Evolutionary conservation across 2,329 filamentous ascomycete genomes (phyloP).

Genomic region (Verticillium nubilum): DNA sequence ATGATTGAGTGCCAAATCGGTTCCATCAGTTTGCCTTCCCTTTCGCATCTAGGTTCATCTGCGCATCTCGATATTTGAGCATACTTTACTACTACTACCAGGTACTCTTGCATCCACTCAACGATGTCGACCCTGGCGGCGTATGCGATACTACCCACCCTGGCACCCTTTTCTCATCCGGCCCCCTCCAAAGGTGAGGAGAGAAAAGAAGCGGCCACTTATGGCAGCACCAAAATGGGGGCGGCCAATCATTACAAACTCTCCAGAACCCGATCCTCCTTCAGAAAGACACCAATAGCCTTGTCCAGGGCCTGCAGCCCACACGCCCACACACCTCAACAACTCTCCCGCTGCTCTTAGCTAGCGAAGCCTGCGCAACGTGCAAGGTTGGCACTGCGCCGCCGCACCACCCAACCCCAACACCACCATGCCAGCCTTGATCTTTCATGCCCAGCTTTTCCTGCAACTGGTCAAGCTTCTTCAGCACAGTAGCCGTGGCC

Average conservation of each 20-base stretch:
- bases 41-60: neutral
- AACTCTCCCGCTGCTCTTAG: neutral
- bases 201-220: neutral
- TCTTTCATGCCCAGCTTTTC: neutral
- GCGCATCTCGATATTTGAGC: neutral
- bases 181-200: neutral
- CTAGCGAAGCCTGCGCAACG: neutral
- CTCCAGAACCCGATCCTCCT: neutral
- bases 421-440: neutral
- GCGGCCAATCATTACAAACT: neutral
- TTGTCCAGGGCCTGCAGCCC: neutral
- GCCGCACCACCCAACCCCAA: neutral
- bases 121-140: neutral
- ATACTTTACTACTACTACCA: neutral
- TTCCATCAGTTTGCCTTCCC: neutral
- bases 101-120: too few relatives aligned
- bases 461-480: neutral
- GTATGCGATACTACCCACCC: neutral
- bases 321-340: neutral
- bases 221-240: neutral
- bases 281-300: neutral
- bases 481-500: neutral
- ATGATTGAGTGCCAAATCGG: neutral
- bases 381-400: neutral
- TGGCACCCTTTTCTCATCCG: neutral